Conservation (phyloP, 768 basidiomycete genomes). For the Lentinula edodes region DNA sequence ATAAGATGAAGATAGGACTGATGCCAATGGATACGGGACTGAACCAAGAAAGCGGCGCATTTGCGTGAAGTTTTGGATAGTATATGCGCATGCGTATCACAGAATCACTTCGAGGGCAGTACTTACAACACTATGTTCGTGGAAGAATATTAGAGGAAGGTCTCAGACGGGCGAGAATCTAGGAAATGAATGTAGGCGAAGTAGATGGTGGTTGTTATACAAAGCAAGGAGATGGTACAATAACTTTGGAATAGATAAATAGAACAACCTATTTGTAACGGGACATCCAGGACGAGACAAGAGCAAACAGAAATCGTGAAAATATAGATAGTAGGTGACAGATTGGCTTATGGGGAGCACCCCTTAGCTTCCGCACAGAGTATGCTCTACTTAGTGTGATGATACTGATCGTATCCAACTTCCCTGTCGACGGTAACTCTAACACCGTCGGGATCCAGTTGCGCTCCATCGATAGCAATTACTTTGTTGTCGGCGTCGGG, state of each 20-base stretch:
- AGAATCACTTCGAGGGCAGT: no score
- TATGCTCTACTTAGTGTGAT: slow-evolving; percentile 1
- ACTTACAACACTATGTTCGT: no score
- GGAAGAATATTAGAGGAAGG: neutral
- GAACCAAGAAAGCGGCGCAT: no score
- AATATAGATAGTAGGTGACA: neutral
- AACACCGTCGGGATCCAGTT: slow-evolving; percentile 32
- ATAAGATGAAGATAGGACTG: no score
- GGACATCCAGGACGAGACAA: no score
- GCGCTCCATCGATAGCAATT: slow-evolving; percentile 34
- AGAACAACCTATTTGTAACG: neutral
- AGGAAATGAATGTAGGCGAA: neutral
- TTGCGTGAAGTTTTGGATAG: no score
- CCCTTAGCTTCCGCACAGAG: neutral
- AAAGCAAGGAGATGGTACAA: neutral
- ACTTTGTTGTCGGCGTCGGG: slow-evolving; percentile 33
- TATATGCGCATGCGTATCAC: no score
- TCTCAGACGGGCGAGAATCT: neutral
- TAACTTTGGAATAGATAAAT: neutral
- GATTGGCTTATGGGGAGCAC: neutral
- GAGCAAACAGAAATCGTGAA: no score
- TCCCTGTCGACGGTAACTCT: slow-evolving; percentile 55
- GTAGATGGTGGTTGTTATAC: neutral
- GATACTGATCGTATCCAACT: slow-evolving; percentile 41
- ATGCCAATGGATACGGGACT: no score